Conservation (phyloP, 1,139 yeast species). For the Zygoascus hellenicus region DNA sequence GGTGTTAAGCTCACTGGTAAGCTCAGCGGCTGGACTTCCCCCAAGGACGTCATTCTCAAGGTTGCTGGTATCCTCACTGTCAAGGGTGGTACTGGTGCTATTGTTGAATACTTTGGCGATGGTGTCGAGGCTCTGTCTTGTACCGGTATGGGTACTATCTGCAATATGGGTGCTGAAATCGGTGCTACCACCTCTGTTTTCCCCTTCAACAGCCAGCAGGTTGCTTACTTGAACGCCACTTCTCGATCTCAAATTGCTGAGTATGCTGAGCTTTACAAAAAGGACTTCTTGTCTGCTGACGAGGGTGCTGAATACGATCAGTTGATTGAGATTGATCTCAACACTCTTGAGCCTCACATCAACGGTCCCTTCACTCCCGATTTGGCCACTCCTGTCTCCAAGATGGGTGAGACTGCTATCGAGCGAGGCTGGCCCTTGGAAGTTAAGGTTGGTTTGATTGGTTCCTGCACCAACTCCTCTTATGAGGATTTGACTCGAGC, state of each 20-base stretch:
- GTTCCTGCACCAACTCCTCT: conserved; percentile 96
- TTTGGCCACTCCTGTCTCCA: conserved; percentile 94
- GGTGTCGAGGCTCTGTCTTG: conserved; percentile 83
- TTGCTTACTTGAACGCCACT: conserved; percentile 73
- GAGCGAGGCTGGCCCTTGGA: conserved; percentile 90
- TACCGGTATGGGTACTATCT: conserved; percentile 98
- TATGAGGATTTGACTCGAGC: conserved; percentile 98
- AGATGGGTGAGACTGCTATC: conserved; percentile 82
- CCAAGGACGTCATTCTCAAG: conserved; percentile 89
- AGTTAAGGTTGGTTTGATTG: conserved; percentile 88
- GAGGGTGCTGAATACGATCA: conserved; percentile 95
- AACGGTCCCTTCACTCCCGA: conserved; percentile 99
- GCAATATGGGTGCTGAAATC: conserved; percentile 99
- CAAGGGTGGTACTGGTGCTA: conserved; percentile 95
- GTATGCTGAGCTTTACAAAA: conserved; percentile 26
- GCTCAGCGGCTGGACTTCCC: conserved; percentile 88
- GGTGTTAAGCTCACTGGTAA: conserved; percentile 90
- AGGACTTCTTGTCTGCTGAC: conserved; percentile 80
- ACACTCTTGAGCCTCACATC: conserved; percentile 93
- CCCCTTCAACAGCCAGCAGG: conserved; percentile 90
- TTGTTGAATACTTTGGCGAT: conserved; percentile 92
- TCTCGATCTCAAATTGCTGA: conserved; percentile 23
- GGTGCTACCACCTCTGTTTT: conserved; percentile 97
- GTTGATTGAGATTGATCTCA: conserved; percentile 88
- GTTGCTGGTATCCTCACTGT: conserved; percentile 89